phyloP scores from a whole-genome alignment of 371 early-diverging fungal species.

The Mortierella sp. region DNA sequence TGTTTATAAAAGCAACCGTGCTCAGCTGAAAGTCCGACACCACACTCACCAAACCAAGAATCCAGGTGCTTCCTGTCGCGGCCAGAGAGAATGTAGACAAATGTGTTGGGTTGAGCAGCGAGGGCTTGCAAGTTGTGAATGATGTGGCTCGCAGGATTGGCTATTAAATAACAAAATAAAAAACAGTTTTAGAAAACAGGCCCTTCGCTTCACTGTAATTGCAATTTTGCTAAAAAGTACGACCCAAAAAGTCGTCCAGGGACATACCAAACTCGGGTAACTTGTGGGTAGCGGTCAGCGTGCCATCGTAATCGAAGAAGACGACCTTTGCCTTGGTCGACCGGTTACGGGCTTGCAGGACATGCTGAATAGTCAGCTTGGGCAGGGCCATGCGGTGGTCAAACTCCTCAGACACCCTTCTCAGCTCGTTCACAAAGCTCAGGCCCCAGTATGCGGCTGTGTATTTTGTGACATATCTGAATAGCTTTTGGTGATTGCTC shows the following conservation, averaged over 20 bases:
- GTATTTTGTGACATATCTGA: conserved; percentile 94
- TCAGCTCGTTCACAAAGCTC: conserved; percentile 91
- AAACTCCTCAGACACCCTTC: conserved; percentile 59
- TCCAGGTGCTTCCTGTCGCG: conserved; percentile 87
- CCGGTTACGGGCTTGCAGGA: conserved; percentile 56
- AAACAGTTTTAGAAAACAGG: too few relatives aligned
- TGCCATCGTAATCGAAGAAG: conserved; percentile 96
- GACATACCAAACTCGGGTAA: conserved; percentile 87
- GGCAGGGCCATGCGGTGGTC: conserved; percentile 81
- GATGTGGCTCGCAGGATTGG: conserved; percentile 78
- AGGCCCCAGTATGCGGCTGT: conserved; percentile 99
- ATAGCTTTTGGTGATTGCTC: conserved; percentile 91
- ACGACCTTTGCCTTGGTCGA: conserved; percentile 74
- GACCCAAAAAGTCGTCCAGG: background rate
- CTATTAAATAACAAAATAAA: conserved; percentile 3
- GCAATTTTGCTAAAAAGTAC: too few relatives aligned
- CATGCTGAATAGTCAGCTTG: conserved; percentile 60
- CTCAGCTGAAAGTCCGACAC: conserved; percentile 92
- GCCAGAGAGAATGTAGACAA: conserved; percentile 94
- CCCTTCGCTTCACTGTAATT: too few relatives aligned
- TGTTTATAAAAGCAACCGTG: conserved; percentile 96
- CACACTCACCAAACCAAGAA: conserved; percentile 87
- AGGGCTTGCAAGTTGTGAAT: conserved; percentile 76
- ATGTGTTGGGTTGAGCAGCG: conserved; percentile 81
- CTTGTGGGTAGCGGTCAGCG: conserved; percentile 84